Base-by-base conservation (phyloP, 495 filamentous ascomycete genomes). In the Penicillium macrosclerotiorum region DNA sequence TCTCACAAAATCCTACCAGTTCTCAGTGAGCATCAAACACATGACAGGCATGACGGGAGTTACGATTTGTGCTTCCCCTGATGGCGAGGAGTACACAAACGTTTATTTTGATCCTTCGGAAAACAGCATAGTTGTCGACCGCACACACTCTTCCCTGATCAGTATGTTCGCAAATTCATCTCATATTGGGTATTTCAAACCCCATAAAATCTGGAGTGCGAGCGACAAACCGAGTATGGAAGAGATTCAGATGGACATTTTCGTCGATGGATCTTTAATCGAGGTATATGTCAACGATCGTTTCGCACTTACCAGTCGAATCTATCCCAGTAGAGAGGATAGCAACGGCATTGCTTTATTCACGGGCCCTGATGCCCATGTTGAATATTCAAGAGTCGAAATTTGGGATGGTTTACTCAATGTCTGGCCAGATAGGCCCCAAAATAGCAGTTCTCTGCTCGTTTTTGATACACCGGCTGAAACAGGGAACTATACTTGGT, bases 321-420 rank as follows among this genome's bases (percentile, higher is more conserved):
- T 51, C n/a, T 55, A 55, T 40, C 52, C 52, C 11, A 55, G 52
- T 24, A 42, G 42, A 2, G 42, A 75, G 51, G 51, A 49, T 42
- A 54, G 51, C 29, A 45, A 26, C 2, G 51, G 45, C 2, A 13
- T 49, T 9, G 12, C 41, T 8, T 27, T 54, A 11, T 54, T 41
- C n/a, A 20, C 22, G 3, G 51, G 14, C 1, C 34, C 47, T 0
- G 40, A 37, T 7, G 45, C 27, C 13, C 9, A 54, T 17, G 41
- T 49, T 14, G 31, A 41, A 16, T 54, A 45, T 9, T 45, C 40
- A 1, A 23, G 37, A 11, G 7, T 54, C 5, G 51, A 54, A 19
- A 32, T 54, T 30, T 54, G 51, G 51, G 51, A 54, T 45, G 51
- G 51, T 8, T 14, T 54, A 41, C 31, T 49, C 9, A 49, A 54